Base-by-base conservation (phyloP, 345 rosid species). In the Salix exigua region DNA sequence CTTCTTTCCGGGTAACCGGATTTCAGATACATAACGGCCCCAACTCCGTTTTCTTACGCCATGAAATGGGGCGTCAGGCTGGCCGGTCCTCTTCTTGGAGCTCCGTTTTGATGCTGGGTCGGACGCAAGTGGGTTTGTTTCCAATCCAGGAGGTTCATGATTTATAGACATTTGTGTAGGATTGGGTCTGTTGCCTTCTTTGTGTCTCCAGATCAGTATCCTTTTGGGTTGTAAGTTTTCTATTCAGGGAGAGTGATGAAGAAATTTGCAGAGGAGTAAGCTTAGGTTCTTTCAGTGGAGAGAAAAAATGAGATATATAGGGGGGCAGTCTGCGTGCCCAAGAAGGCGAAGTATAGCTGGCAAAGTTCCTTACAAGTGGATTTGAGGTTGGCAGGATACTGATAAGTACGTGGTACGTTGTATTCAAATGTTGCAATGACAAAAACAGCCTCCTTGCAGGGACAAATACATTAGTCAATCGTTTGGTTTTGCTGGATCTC, bases 21-120 rank as follows among this genome's bases (percentile, higher is more conserved):
- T 78, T 72, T 82, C 82, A 2, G 85, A 82, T 6, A 82, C 85
- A 51, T 75, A 82, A 16, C 82, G 78, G n/a, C 85, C 82, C 85
- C 85, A 82, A 21, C 63, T 78, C 31, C 85, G 79, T 21, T 48
- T 75, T 16, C 85, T 77, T 14, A 82, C 82, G 6, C 85, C 85
- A 16, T 71, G 74, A 28, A 75, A 82, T 4, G 66, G 77, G 21
- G 55, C 28, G 33, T 75, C 79, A 25, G n/a, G n/a, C 37, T 78
- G 66, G 30, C 66, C 60, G 18, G 55, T 68, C 63, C 67, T 65
- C 64, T 82, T 82, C 61, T 7, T 40, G 38, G 77, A 82, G 3
- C 38, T 69, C 26, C 44, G 30, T 19, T 50, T 60, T 2, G 62
- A 28, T 19, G 28, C 9, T 4, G 44, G 63, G 30, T 9, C 40